These are phyloP conservation scores for Breviolum minutum DNA, from an alignment of 73 alveolate genomes.

Conservation along the genomic window DNA sequence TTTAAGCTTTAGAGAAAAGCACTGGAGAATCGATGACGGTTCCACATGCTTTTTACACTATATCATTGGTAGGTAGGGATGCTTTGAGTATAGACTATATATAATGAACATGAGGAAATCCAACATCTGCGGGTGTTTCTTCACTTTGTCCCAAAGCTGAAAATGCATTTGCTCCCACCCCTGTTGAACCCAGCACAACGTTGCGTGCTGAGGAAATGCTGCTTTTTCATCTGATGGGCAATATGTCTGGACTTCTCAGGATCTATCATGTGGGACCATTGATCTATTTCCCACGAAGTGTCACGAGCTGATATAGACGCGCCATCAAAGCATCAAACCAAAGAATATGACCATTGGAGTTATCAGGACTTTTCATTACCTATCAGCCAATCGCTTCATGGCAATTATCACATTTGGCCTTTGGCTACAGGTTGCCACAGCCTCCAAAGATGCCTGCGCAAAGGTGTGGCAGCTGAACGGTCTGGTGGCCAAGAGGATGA, in stretches of 20 bases:
- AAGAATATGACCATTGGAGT: background rate
- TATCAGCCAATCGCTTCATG: too few relatives aligned
- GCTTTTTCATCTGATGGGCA: constrained; percentile 70
- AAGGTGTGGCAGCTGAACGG: constrained; percentile 66
- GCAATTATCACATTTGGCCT: background rate
- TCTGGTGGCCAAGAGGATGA: background rate
- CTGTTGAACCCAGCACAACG: too few relatives aligned
- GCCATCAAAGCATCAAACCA: background rate
- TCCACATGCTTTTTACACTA: too few relatives aligned
- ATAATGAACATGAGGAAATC: too few relatives aligned
- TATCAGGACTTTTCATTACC: background rate
- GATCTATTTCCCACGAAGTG: background rate
- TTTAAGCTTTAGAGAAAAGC: too few relatives aligned
- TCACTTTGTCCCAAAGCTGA: too few relatives aligned
- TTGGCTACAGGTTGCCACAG: constrained; percentile 49
- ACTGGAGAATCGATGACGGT: too few relatives aligned
- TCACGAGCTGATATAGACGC: background rate
- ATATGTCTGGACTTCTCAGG: background rate
- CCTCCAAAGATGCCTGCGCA: constrained; percentile 76
- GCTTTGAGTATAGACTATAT: too few relatives aligned
- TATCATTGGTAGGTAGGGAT: too few relatives aligned
- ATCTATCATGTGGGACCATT: background rate
- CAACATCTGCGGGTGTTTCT: too few relatives aligned
- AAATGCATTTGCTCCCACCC: too few relatives aligned
- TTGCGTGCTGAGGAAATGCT: constrained; percentile 43